These are phyloP conservation scores for Diaporthe longicolla DNA, from an alignment of 2,329 filamentous ascomycete species.

Conservation along the genomic window DNA sequence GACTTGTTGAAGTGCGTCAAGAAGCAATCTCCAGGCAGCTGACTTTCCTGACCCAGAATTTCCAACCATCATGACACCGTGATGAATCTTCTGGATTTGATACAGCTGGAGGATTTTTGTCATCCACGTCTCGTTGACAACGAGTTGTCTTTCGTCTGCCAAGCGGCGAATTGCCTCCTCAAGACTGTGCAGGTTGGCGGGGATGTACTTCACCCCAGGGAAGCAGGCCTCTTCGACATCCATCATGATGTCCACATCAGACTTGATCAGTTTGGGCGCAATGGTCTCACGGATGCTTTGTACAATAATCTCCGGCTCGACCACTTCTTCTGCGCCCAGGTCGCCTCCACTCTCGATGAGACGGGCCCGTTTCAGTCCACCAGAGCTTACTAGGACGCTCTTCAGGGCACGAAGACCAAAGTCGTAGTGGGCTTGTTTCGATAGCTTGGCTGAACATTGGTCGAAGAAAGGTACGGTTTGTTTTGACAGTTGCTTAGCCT, in stretches of 20 bases:
- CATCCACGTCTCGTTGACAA: constrained; percentile 96
- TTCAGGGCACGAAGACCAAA: constrained; percentile 98
- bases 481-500: constrained; percentile 93
- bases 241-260: constrained; percentile 90
- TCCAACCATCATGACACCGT: constrained; percentile 99
- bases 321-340: constrained; percentile 76
- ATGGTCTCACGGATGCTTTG: constrained; percentile 99
- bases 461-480: constrained; percentile 99
- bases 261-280: constrained; percentile 94
- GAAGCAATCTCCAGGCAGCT: constrained; percentile 90
- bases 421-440: constrained; percentile 98
- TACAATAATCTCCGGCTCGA: constrained; percentile 97
- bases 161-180: constrained; percentile 86
- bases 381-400: constrained; percentile 98
- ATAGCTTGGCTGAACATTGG: constrained; percentile 82
- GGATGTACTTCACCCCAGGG: constrained; percentile 92
- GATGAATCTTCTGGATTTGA: constrained; percentile 97
- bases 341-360: constrained; percentile 71
- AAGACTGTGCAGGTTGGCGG: constrained; percentile 85
- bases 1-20: constrained; percentile 91
- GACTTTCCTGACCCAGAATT: constrained; percentile 98
- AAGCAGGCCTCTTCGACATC: constrained; percentile 88
- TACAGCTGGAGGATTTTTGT: constrained; percentile 97
- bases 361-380: constrained; percentile 90
- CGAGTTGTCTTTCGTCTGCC: constrained; percentile 86